Base-by-base conservation (phyloP, 805 yeast species). In the Hanseniaspora nectarophila region DNA sequence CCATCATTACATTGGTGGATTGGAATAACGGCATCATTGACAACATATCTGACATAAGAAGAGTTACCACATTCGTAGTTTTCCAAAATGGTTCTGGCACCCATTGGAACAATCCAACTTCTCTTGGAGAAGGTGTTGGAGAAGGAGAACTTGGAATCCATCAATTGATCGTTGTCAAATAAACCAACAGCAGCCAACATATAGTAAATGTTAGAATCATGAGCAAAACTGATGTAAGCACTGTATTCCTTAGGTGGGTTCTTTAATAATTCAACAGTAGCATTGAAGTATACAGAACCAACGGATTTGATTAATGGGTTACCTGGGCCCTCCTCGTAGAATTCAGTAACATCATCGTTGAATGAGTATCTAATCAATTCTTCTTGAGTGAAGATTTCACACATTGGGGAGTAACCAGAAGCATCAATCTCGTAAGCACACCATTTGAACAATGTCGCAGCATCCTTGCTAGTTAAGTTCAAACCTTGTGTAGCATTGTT, bases 351-450 rank as follows among this genome's bases (percentile, higher is more conserved):
- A 56, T 84, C 89, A 28, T 70, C 69, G 20, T 73, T 68, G 65
- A 85, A 86, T 46, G 79, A 79, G 58, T 73, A 75, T 34, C 73
- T 75, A 48, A 81, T 66, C 70, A 78, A 80, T 55, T 85, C 90
- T 23, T 79, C 79, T 58, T 73, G 73, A 39, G 86, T 81, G 67
- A 85, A 79, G 31, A 82, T 70, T 35, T 73, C 72, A 65, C 94
- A 85, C 56, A 84, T 77, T 32, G 73, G 72, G 15, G 92, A 82
- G 51, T 66, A 63, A 9, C 92, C 94, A 53, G 71, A 72, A 9
- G 78, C 83, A 53, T 83, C 84, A 43, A 83, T 66, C 65, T 85
- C 95, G 62, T 73, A 85, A 3, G 85, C 88, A 67, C 94, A 85
- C 67, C 79, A 73, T 12, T 72, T 69, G 59, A 82, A 79, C 56